These are phyloP conservation scores for Globisporangium camurandrum DNA, from an alignment of 352 stramenopile genomes.

Conservation along the genomic window DNA sequence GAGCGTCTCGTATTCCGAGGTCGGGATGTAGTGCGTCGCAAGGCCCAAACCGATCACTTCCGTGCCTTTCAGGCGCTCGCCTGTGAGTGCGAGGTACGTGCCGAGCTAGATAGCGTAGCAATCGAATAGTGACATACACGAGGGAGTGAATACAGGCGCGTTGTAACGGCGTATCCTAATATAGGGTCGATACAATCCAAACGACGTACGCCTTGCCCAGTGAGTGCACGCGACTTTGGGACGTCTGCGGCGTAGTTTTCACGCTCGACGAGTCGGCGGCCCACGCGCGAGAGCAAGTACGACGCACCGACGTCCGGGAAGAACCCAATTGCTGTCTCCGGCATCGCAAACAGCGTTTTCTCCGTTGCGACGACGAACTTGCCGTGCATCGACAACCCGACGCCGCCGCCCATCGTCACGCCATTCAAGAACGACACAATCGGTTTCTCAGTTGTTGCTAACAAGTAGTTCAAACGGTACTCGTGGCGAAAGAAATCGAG, in stretches of 20 bases:
- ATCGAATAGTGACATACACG: not conserved
- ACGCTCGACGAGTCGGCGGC: conserved; percentile 53
- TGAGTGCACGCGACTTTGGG: conserved; percentile 58
- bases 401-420: conserved; percentile 98
- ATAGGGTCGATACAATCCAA: too few relatives aligned
- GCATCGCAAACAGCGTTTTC: conserved; percentile 98
- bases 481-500: conserved; percentile 95
- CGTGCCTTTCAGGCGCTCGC: conserved; percentile 85
- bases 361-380: conserved; percentile 96
- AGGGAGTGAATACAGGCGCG: not conserved
- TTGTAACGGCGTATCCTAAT: too few relatives aligned
- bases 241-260: conserved; percentile 72
- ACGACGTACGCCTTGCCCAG: conserved; percentile 53
- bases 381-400: conserved; percentile 96
- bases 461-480: conserved; percentile 92
- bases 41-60: conserved; percentile 91
- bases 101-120: conserved; percentile 42
- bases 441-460: conserved; percentile 76
- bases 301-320: conserved; percentile 96
- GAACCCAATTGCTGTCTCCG: conserved; percentile 96
- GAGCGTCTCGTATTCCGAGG: conserved; percentile 81
- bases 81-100: conserved; percentile 94
- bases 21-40: conserved; percentile 95
- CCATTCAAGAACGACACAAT: conserved; percentile 96
- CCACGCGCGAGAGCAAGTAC: conserved; percentile 88